These are phyloP conservation scores for Diaporthe vexans DNA, from an alignment of 2,329 filamentous ascomycete genomes.

Conservation along the genomic window DNA sequence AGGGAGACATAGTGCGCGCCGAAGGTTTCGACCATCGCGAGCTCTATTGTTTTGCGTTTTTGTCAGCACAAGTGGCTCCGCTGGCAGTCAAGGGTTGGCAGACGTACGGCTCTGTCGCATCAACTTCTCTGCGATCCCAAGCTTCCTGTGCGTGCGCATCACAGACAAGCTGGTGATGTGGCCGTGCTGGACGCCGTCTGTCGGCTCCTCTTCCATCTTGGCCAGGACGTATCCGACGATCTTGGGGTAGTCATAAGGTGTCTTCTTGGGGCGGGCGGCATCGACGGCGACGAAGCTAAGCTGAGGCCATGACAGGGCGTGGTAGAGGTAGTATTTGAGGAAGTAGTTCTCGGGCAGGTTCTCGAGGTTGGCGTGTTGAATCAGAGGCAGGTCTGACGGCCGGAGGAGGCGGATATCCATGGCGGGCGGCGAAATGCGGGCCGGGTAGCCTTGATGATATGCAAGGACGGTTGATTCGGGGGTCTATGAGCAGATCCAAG, in stretches of 20 bases:
- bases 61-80: conserved; percentile 1
- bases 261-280: conserved; percentile 81
- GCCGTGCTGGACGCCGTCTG: conserved; percentile 91
- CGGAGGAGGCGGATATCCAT: conserved; percentile 95
- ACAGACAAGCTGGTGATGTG: conserved; percentile 97
- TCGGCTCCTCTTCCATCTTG: conserved; percentile 99
- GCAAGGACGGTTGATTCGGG: not conserved
- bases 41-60: conserved; percentile 67
- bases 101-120: conserved; percentile 94
- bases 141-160: conserved; percentile 92
- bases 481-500: not conserved
- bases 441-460: not conserved
- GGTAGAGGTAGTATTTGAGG: conserved; percentile 99
- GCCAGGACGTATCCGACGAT: conserved; percentile 99
- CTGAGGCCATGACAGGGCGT: conserved; percentile 97
- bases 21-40: conserved; percentile 97
- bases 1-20: conserved; percentile 93
- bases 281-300: conserved; percentile 97
- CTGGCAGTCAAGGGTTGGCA: not conserved
- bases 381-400: conserved; percentile 86
- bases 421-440: conserved; percentile 47
- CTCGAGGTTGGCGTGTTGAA: conserved; percentile 98
- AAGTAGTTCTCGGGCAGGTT: conserved; percentile 99
- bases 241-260: conserved; percentile 91
- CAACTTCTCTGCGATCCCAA: conserved; percentile 96